These are phyloP conservation scores for Beta macrorhiza DNA, from an alignment of 179 eudicot species.

Conservation along the genomic window DNA sequence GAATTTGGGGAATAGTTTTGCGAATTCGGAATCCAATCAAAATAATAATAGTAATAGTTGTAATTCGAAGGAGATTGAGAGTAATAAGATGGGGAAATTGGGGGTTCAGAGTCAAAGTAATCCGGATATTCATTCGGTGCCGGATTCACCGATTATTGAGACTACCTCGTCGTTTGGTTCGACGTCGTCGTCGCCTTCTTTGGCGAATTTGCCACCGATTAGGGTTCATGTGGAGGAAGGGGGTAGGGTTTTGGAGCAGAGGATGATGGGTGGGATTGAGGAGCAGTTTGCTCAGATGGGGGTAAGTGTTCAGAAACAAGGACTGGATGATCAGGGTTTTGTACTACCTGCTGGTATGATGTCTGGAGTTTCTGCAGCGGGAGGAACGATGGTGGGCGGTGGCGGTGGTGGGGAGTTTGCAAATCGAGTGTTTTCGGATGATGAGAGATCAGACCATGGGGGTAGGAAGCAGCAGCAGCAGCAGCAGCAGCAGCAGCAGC, in stretches of 20 bases:
- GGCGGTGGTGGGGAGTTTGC: conserved; percentile 35
- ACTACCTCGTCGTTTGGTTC: conserved; percentile 78
- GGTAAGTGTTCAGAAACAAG: conserved; percentile 23
- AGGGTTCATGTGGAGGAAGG: conserved; percentile 65
- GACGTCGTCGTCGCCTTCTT: conserved; percentile 53
- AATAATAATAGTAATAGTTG: not conserved
- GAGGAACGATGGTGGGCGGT: conserved; percentile 27
- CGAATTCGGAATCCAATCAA: conserved; percentile 17
- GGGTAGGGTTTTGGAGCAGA: conserved; percentile 22
- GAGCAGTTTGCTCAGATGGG: conserved; percentile 45
- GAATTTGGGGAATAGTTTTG: conserved; percentile 5
- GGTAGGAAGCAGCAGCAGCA: conserved; percentile 36
- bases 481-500: conserved; percentile 31
- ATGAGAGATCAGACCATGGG: conserved; percentile 73
- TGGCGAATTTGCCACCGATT: conserved; percentile 69
- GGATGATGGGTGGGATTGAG: conserved; percentile 43
- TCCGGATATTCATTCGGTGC: conserved; percentile 74
- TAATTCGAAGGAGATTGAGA: conserved; percentile 11
- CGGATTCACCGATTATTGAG: conserved; percentile 67
- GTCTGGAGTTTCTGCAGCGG: conserved; percentile 26
- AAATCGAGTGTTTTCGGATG: conserved; percentile 54
- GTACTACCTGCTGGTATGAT: conserved; percentile 29
- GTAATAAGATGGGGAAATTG: conserved; percentile 15
- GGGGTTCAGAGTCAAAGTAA: conserved; percentile 29
- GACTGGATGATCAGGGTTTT: conserved; percentile 43